These are phyloP conservation scores for Taphrina pruni DNA, from an alignment of 1,139 yeast species.

Conservation along the genomic window DNA sequence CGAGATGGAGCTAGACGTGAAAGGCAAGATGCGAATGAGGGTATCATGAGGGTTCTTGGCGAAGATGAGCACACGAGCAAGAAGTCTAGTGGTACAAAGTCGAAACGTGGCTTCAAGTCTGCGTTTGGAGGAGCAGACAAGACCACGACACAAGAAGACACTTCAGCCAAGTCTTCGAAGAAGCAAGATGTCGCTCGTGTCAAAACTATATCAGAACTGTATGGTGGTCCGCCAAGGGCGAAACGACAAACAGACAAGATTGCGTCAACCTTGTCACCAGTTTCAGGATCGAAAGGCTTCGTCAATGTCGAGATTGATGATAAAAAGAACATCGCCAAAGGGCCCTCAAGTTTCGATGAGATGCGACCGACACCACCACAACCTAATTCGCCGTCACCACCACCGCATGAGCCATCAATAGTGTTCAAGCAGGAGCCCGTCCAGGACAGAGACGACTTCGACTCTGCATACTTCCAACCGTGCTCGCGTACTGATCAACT, in stretches of 20 bases:
- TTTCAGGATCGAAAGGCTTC: not conserved
- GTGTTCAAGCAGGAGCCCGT: conserved; percentile 6
- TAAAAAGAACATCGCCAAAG: not conserved
- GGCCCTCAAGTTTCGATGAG: not conserved
- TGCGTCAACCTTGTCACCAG: not conserved
- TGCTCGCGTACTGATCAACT: conserved; percentile 8
- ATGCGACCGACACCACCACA: not conserved
- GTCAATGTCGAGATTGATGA: not conserved
- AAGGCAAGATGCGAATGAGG: conserved; percentile 7
- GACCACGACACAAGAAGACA: not conserved
- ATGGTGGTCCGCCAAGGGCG: not conserved
- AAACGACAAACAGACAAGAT: not conserved
- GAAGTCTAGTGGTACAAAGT: not conserved
- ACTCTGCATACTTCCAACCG: not conserved
- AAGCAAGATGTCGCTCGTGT: conserved; percentile 2
- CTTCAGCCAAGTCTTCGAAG: not conserved
- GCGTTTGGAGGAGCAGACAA: conserved; percentile 16
- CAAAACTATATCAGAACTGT: conserved; percentile 14
- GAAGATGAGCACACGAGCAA: conserved; percentile 7
- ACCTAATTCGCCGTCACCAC: not conserved
- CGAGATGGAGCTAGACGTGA: conserved; percentile 16
- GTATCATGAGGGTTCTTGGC: conserved; percentile 14
- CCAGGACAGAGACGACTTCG: not conserved
- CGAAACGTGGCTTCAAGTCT: conserved; percentile 33
- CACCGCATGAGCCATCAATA: not conserved